Base-by-base conservation (phyloP, 345 rosid species). In the Aegle marmelos region DNA sequence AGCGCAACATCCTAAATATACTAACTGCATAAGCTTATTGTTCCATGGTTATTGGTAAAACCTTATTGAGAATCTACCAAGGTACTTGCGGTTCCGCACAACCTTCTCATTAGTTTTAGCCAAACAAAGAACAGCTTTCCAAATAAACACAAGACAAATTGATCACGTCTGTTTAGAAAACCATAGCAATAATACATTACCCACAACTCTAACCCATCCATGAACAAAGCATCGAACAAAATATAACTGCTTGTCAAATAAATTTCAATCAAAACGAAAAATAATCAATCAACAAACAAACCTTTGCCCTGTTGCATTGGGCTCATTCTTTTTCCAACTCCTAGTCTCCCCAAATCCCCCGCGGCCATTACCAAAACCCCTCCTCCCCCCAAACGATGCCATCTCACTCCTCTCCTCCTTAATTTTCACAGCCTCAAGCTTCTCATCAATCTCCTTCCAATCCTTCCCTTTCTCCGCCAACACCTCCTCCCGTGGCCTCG, bases 401-500 rank as follows among this genome's bases (percentile, higher is more conserved):
- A 73, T 80, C 73, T 86, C 94, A 5, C 76, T 86, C 81, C 74
- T 91, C 76, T 91, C 97, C 13, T 90, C 93, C 80, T 81, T 88
- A 24, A 89, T 64, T 82, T 82, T 94, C 41, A 80, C 76, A 14
- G 87, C 81, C 74, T 83, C 94, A 21, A 96, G 82, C 86, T 91
- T 96, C 90, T 90, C 98, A 70, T 96, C 98, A 78, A 94, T 92
- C 89, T 92, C 97, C 78, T 94, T 96, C 93, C 91, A 91, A 54
- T 94, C 98, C 81, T 86, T 83, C 27, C 99, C 98, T 74, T 96
- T 91, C 90, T 91, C 97, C 58, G 93, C 94, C 87, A 96, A 78
- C 31, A 94, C 99, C 78, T 91, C 98, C 84, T 96, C 99, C 63
- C 99, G 90, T 1, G 99, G 99, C 81, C 99, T 92, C 0, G 99